Evolutionary conservation across 345 rosid genomes (phyloP).

Genomic region (Corchorus capsularis): DNA sequence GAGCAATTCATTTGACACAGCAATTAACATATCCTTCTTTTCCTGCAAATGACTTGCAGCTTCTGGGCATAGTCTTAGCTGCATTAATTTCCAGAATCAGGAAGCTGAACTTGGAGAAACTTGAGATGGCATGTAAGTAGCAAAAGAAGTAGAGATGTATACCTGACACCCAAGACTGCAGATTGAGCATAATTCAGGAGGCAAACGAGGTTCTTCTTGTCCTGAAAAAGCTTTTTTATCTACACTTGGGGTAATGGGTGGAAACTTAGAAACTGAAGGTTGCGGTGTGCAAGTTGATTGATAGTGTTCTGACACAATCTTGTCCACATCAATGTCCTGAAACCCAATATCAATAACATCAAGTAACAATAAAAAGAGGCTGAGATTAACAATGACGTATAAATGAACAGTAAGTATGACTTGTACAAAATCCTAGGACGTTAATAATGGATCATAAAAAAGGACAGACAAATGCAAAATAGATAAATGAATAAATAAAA

Average conservation of each 20-base stretch:
- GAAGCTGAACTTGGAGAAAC: constrained; percentile 23
- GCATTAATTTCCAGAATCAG: constrained; percentile 41
- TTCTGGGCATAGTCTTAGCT: constrained; percentile 88
- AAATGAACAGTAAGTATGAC: constrained; percentile 15
- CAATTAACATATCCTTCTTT: constrained; percentile 81
- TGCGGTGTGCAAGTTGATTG: constrained; percentile 74
- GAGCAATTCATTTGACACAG: constrained; percentile 89
- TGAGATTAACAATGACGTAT: constrained; percentile 8
- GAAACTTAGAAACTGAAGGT: constrained; percentile 59
- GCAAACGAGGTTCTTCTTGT: constrained; percentile 52
- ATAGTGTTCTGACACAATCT: constrained; percentile 84
- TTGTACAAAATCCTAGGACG: not conserved
- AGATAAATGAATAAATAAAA: not conserved
- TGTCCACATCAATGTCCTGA: constrained; percentile 93
- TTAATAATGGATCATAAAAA: not conserved
- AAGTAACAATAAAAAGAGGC: not conserved
- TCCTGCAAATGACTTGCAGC: constrained; percentile 73
- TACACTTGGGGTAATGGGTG: constrained; percentile 53
- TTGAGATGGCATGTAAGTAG: constrained; percentile 9
- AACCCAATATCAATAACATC: constrained; percentile 29
- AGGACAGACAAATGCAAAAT: not conserved
- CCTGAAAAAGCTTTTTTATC: constrained; percentile 39
- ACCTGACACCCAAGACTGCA: constrained; percentile 88
- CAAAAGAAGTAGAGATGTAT: constrained; percentile 17
- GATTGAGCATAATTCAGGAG: constrained; percentile 63